These are phyloP conservation scores for Nymphaea colorata DNA, from an alignment of 164 flowering plant genomes.

Conservation along the genomic window DNA sequence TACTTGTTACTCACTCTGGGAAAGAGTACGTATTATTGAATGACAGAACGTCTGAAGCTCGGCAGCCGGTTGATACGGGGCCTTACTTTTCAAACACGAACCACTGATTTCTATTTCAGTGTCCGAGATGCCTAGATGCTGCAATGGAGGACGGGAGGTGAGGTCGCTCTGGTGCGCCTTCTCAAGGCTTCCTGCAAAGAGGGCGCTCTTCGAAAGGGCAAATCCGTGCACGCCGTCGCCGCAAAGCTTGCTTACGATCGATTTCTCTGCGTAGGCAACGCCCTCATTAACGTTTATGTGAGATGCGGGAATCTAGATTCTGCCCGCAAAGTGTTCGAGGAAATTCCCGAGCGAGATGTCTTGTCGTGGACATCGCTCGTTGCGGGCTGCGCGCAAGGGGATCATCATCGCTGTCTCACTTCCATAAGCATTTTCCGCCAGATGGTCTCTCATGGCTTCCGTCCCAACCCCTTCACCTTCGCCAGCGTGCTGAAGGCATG, in stretches of 20 bases:
- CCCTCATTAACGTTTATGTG: slow-evolving; percentile 18
- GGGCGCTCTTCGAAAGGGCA: slow-evolving; percentile 2
- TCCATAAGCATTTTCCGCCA: slow-evolving; percentile 14
- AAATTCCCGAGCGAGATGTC: slow-evolving; percentile 20
- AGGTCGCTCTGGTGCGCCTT: background rate
- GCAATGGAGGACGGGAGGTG: background rate
- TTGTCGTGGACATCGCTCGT: slow-evolving; percentile 23
- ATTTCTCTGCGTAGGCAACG: slow-evolving; percentile 18
- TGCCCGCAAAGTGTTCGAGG: slow-evolving; percentile 18
- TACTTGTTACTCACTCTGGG: no score
- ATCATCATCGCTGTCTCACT: background rate
- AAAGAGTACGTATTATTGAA: no score
- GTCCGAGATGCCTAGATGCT: background rate
- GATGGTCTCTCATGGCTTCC: slow-evolving; percentile 32
- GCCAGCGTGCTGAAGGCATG: slow-evolving; percentile 51
- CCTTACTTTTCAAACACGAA: no score
- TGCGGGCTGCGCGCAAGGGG: slow-evolving; percentile 18
- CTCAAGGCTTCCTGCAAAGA: background rate
- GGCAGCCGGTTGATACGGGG: no score
- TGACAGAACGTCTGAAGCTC: no score
- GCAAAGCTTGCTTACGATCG: slow-evolving; percentile 12
- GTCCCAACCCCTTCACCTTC: slow-evolving; percentile 45
- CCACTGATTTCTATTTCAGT: no score
- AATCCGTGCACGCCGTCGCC: slow-evolving; percentile 10
- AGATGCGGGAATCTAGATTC: slow-evolving; percentile 13